Conservation (phyloP, 2,329 filamentous ascomycete genomes). For the Ramichloridium luteum region DNA sequence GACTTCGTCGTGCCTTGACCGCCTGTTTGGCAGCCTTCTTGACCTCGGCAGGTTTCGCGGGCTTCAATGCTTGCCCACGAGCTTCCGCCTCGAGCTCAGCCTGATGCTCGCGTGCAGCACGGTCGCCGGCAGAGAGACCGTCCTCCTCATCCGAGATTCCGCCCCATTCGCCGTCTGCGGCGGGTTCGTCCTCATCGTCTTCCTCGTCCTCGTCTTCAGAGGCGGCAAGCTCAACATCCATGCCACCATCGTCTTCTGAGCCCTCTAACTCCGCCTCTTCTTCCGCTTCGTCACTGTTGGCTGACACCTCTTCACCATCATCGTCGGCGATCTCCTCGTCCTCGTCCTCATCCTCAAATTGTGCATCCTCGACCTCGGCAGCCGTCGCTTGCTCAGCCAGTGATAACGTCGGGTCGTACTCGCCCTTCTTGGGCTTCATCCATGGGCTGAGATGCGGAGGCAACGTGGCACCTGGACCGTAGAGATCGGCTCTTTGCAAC, state of each 20-base stretch:
- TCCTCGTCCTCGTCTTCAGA: constrained; percentile 33
- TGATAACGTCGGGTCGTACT: constrained; percentile 80
- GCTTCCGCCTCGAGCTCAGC: constrained; percentile 88
- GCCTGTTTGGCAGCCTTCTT: constrained; percentile 54
- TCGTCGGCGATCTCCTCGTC: constrained; percentile 35
- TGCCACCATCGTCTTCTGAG: constrained; percentile 25
- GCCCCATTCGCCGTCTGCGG: constrained; percentile 35
- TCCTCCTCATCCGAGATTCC: constrained; percentile 36
- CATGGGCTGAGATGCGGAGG: constrained; percentile 94
- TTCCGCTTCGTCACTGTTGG: constrained; percentile 31
- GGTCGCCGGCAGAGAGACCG: constrained; percentile 47
- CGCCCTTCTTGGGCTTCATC: constrained; percentile 73
- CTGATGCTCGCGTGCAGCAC: constrained; percentile 60
- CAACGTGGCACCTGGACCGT: constrained; percentile 77
- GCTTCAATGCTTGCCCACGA: constrained; percentile 45
- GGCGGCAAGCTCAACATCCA: constrained; percentile 34
- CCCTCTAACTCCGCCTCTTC: constrained; percentile 17
- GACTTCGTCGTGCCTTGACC: constrained; percentile 53
- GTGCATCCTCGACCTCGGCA: constrained; percentile 58
- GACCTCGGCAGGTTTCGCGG: constrained; percentile 41
- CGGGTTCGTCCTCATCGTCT: constrained; percentile 34
- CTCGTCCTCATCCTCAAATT: constrained; percentile 31
- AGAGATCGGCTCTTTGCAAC: constrained; percentile 73
- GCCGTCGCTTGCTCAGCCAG: constrained; percentile 81
- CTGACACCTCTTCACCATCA: constrained; percentile 24